Evolutionary conservation across 2,329 filamentous ascomycete species (phyloP), one percentile per base, ranked within the genome.

Genomic region (Hymenotorrendiella dingleyae): DNA sequence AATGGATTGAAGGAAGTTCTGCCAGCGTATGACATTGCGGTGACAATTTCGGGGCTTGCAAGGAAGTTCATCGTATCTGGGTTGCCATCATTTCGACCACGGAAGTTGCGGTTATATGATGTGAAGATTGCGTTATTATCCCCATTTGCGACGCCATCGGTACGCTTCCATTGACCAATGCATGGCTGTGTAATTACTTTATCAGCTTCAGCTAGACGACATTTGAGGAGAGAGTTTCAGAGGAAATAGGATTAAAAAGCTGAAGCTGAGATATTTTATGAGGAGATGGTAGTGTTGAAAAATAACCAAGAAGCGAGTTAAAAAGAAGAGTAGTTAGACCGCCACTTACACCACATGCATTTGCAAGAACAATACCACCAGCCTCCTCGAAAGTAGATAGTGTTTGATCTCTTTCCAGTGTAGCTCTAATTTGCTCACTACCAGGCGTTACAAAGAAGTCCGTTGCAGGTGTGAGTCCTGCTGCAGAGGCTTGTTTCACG

Each of bases 71-170:
- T 96, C 7, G 93, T 98, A 30, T 84, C 82, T 17, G 86, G 82
- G 71, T 98, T 98, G 49, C 93, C 93, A 61, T 98, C 93, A 64
- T 98, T 98, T 53, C 93, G 86, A 48, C 88, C 91, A 38, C 86
- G 86, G 73, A 98, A 98, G 70, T 98, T 98, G 48, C 93, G 86
- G 75, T 98, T 98, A 72, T 96, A 98, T 1, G 90, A 96, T 8
- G 89, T 91, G 59, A 98, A 79, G 58, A 98, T 97, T 49, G 93
- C 93, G 62, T 98, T 98, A 41, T 79, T 72, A 45, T 90, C 86
- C 49, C 89, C 90, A 69, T 94, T 95, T 46, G 70, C 65, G 14
- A 94, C 78, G 17, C 82, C 85, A 60, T 97, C 93, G 14, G 86
- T 91, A 45, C 93, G 83, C 62, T 86, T 86, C 93, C 93, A 98